Conservation (phyloP, 176 grass and related monocot genomes). For the Zea mays region Zm-B73-REFERENCE-NAM-5.0 NC_050102.1:175025001-175025500, state of each 20-base stretch:
- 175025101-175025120: neutral
- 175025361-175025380: too few relatives aligned
- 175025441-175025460: too few relatives aligned
- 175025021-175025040: neutral
- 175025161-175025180: neutral
- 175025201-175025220: constrained; percentile 12
- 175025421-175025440: too few relatives aligned
- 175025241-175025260: neutral
- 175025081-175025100: neutral
- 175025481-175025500: too few relatives aligned
- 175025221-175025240: neutral
- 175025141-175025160: neutral
- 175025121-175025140: neutral
- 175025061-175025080: neutral
- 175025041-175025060: neutral
- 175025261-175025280: too few relatives aligned
- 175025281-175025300: too few relatives aligned
- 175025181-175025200: neutral
- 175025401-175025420: too few relatives aligned
- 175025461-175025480: too few relatives aligned
- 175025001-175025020: neutral
- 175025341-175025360: too few relatives aligned
- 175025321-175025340: too few relatives aligned
- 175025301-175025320: too few relatives aligned
- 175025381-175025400: too few relatives aligned